Conservation (phyloP, 2,329 filamentous ascomycete genomes). For the Colletotrichum plurivorum region DNA sequence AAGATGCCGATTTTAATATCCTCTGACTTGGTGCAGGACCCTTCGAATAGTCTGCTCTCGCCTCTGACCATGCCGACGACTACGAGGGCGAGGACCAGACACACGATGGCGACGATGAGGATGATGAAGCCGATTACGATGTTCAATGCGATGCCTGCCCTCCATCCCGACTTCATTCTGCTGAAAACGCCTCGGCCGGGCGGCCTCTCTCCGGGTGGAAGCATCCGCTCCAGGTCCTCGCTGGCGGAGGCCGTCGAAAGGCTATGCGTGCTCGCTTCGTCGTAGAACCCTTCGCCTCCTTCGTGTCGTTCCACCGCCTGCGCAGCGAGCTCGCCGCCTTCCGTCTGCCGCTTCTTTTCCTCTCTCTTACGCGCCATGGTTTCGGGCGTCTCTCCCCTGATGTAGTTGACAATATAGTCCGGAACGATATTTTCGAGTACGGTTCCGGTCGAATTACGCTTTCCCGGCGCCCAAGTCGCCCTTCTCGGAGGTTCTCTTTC, state of each 20-base stretch:
- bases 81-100: constrained; percentile 55
- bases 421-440: constrained; percentile 59
- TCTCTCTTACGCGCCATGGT: constrained; percentile 62
- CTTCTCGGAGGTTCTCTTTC: constrained; percentile 30
- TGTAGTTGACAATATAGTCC: constrained; percentile 69
- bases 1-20: constrained; percentile 58
- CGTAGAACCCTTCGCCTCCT: constrained; percentile 25
- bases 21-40: constrained; percentile 54
- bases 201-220: constrained; percentile 22
- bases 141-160: constrained; percentile 62
- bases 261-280: constrained; percentile 31
- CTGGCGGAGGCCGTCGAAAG: constrained; percentile 22
- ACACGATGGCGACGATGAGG: constrained; percentile 54
- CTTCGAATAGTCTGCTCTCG: constrained; percentile 55
- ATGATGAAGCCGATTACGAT: constrained; percentile 56
- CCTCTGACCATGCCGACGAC: constrained; percentile 51
- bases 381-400: constrained; percentile 69
- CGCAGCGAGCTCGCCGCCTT: constrained; percentile 47
- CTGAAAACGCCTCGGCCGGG: constrained; percentile 47
- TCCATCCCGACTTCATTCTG: constrained; percentile 59
- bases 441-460: constrained; percentile 38
- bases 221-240: constrained; percentile 38
- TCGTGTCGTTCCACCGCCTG: constrained; percentile 13
- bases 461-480: constrained; percentile 40
- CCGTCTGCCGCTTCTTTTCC: constrained; percentile 48